Percentiles rank a stretch among this genome's conserved stretches.
Conservation (phyloP, 345 rosid species). For the Camelina sativa region DNA sequence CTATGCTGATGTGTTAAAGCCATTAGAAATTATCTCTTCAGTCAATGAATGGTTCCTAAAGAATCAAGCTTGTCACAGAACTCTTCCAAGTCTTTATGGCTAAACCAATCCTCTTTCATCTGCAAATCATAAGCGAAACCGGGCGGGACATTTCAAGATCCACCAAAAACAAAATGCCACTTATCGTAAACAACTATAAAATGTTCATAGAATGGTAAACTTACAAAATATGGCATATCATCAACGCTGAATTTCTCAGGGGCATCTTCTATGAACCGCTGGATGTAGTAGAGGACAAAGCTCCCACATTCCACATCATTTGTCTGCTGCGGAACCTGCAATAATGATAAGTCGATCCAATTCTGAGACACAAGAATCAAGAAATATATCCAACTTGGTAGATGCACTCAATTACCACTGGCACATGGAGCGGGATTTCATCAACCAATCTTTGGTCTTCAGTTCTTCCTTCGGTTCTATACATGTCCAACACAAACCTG, state of each 20-base stretch:
- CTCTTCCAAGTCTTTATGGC: constrained; percentile 46
- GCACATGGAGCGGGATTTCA: constrained; percentile 59
- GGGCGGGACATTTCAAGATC: not conserved
- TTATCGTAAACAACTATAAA: not conserved
- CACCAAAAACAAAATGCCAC: not conserved
- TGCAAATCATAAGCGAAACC: constrained; percentile 39
- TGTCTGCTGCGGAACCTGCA: constrained; percentile 81
- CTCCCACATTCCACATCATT: constrained; percentile 69
- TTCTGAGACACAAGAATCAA: constrained; percentile 14
- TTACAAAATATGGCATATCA: constrained; percentile 62
- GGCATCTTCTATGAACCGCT: constrained; percentile 60
- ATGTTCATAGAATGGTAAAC: constrained; percentile 24
- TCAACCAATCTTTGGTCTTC: constrained; percentile 48
- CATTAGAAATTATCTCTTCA: not conserved
- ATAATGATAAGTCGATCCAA: constrained; percentile 18
- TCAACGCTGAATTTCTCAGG: constrained; percentile 51
- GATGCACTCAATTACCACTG: constrained; percentile 49
- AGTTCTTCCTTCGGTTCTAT: constrained; percentile 55
- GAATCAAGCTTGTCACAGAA: constrained; percentile 52
- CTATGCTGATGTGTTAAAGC: constrained; percentile 15
- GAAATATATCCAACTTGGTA: constrained; percentile 6
- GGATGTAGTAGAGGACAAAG: constrained; percentile 70
- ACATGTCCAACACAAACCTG: constrained; percentile 73
- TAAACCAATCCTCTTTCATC: constrained; percentile 73
- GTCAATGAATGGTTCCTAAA: constrained; percentile 30